These are phyloP conservation scores for Sequoiadendron giganteum DNA, from an alignment of 75 land plant genomes.

Conservation along the genomic window DNA sequence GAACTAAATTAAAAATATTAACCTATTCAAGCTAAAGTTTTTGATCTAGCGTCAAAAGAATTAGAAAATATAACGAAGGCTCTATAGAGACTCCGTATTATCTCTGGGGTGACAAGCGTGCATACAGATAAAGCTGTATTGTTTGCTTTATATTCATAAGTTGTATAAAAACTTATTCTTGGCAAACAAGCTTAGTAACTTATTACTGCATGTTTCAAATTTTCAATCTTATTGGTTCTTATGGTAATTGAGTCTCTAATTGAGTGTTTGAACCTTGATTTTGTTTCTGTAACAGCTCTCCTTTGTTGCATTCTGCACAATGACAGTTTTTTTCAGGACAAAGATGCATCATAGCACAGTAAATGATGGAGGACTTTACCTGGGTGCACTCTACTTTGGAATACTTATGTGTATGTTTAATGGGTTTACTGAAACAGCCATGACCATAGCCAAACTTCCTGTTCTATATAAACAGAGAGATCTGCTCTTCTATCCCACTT, in stretches of 20 bases:
- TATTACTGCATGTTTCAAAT: background rate
- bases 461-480: conserved; percentile 93
- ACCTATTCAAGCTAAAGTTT: background rate
- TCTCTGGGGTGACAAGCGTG: background rate
- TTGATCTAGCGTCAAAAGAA: background rate
- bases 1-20: background rate
- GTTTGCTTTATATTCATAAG: background rate
- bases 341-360: conserved; percentile 51
- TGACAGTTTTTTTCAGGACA: conserved; percentile 76
- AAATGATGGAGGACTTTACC: conserved; percentile 21
- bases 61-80: background rate
- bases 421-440: conserved; percentile 77
- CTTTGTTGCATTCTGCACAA: conserved; percentile 65
- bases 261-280: background rate
- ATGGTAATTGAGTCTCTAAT: background rate
- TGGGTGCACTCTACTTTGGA: conserved; percentile 65
- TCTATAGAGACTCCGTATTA: background rate
- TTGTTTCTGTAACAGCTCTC: conserved; percentile 44
- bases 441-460: conserved; percentile 72
- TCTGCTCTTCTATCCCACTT: conserved; percentile 70
- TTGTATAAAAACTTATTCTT: background rate
- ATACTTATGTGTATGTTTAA: conserved; percentile 74
- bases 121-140: background rate
- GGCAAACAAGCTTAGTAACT: background rate
- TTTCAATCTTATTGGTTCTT: background rate